Evolutionary conservation across 768 basidiomycete genomes (phyloP).

Genomic region (Collybiopsis luxurians): DNA sequence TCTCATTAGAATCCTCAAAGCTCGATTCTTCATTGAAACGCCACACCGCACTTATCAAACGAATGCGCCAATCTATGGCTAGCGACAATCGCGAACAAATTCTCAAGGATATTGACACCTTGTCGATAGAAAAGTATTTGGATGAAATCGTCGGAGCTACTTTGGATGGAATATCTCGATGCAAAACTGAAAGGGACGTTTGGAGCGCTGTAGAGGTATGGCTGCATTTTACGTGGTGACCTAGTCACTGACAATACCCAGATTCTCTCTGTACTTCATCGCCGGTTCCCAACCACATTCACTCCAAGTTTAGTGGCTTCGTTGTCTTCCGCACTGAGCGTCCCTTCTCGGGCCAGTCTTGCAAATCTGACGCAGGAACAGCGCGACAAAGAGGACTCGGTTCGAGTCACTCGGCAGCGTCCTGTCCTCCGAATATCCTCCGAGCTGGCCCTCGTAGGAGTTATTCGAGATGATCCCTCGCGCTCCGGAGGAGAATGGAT

Average conservation of each 20-base stretch:
- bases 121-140: slow-evolving; percentile 93
- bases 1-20: slow-evolving; percentile 60
- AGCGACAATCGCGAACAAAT: slow-evolving; percentile 81
- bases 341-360: slow-evolving; percentile 57
- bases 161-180: slow-evolving; percentile 80
- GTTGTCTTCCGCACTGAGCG: slow-evolving; percentile 54
- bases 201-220: slow-evolving; percentile 90
- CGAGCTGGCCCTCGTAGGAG: slow-evolving; percentile 85
- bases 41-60: slow-evolving; percentile 94
- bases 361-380: slow-evolving; percentile 68
- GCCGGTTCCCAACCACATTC: slow-evolving; percentile 80
- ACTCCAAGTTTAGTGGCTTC: slow-evolving; percentile 66
- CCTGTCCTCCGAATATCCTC: slow-evolving; percentile 84
- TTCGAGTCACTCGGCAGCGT: slow-evolving; percentile 77
- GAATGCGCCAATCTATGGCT: slow-evolving; percentile 84
- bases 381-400: slow-evolving; percentile 87
- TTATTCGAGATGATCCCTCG: slow-evolving; percentile 69
- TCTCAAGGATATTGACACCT: slow-evolving; percentile 86
- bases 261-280: slow-evolving; percentile 87
- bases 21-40: slow-evolving; percentile 94
- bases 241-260: slow-evolving; percentile 26
- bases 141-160: slow-evolving; percentile 91
- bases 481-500: slow-evolving; percentile 85
- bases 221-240: slow-evolving; percentile 8
- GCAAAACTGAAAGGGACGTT: slow-evolving; percentile 91